These are phyloP conservation scores for Fomitopsis pinicola DNA, from an alignment of 1,284 basidiomycete species.

Conservation along the genomic window DNA sequence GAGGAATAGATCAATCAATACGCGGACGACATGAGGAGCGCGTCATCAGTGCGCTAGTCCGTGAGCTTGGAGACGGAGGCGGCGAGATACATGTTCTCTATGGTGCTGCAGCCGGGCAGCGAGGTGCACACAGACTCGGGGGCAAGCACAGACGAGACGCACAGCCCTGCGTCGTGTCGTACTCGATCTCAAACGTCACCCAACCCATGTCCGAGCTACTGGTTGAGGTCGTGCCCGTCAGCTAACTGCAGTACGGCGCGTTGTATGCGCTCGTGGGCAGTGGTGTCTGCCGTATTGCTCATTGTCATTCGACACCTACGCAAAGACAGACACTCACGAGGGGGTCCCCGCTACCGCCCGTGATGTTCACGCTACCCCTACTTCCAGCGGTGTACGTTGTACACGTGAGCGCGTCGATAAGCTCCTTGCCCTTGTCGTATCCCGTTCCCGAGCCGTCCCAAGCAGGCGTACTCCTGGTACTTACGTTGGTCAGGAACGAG, in stretches of 20 bases:
- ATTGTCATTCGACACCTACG: too few relatives aligned
- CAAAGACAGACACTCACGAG: constrained; percentile 29
- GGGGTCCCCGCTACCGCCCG: constrained; percentile 34
- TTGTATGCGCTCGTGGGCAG: constrained; percentile 19
- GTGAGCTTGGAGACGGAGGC: constrained; percentile 56
- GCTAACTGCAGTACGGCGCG: constrained; percentile 2
- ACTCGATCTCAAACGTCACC: constrained; percentile 63
- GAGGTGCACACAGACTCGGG: neutral
- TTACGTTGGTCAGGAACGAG: constrained; percentile 64
- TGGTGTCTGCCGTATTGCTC: constrained; percentile 11
- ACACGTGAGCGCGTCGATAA: constrained; percentile 64
- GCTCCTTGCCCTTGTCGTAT: constrained; percentile 40
- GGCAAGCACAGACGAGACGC: constrained; percentile 13
- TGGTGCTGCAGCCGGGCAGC: neutral
- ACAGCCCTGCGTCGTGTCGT: constrained; percentile 61
- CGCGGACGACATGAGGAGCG: constrained; percentile 50
- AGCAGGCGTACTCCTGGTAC: constrained; percentile 31
- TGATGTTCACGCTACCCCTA: constrained; percentile 37
- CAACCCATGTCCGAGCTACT: constrained; percentile 42
- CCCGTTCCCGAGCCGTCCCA: constrained; percentile 44
- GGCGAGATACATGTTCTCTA: constrained; percentile 69
- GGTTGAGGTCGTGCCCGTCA: neutral
- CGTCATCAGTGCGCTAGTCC: constrained; percentile 60
- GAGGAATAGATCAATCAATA: constrained; percentile 57
- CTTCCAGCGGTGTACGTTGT: constrained; percentile 38